phyloP scores from a whole-genome alignment of 2,329 filamentous ascomycete species.

The Dothiorella sarmentorum region DNA sequence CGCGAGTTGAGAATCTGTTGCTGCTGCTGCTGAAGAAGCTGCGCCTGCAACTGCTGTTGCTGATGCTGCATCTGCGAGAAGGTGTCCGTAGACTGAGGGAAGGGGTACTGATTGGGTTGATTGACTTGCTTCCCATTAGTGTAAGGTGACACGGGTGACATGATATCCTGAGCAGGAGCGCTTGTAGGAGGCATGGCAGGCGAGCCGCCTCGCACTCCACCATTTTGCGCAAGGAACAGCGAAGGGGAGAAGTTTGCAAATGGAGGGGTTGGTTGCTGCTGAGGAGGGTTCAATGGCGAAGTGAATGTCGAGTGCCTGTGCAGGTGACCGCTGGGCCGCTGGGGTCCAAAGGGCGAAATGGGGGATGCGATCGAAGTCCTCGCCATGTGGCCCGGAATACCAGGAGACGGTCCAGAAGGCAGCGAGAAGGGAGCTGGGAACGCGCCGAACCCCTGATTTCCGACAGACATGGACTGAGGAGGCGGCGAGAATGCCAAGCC shows the following conservation, averaged over 20 bases:
- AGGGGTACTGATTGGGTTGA: conserved; percentile 30
- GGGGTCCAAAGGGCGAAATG: conserved; percentile 59
- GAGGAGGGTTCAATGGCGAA: conserved; percentile 65
- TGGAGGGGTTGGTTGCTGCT: conserved; percentile 60
- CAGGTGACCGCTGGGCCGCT: conserved; percentile 55
- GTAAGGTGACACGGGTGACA: conserved; percentile 60
- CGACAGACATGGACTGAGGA: conserved; percentile 72
- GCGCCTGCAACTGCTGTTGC: conserved; percentile 50
- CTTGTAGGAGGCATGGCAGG: conserved; percentile 39
- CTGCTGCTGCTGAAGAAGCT: conserved; percentile 54
- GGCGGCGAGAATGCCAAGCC: conserved; percentile 80
- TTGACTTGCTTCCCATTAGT: conserved; percentile 36
- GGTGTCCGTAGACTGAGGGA: conserved; percentile 37
- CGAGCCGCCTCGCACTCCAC: conserved; percentile 41
- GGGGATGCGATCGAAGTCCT: conserved; percentile 69
- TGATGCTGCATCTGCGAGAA: conserved; percentile 47
- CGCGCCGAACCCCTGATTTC: conserved; percentile 59
- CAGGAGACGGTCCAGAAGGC: conserved; percentile 52
- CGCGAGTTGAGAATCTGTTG: conserved; percentile 47
- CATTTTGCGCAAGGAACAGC: conserved; percentile 36
- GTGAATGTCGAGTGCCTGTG: conserved; percentile 68
- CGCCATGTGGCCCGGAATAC: conserved; percentile 49
- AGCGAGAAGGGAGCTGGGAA: conserved; percentile 43
- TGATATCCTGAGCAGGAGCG: conserved; percentile 33
- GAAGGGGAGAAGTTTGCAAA: conserved; percentile 42